phyloP scores from a whole-genome alignment of 345 rosid species.

The Triadica sebifera region DNA sequence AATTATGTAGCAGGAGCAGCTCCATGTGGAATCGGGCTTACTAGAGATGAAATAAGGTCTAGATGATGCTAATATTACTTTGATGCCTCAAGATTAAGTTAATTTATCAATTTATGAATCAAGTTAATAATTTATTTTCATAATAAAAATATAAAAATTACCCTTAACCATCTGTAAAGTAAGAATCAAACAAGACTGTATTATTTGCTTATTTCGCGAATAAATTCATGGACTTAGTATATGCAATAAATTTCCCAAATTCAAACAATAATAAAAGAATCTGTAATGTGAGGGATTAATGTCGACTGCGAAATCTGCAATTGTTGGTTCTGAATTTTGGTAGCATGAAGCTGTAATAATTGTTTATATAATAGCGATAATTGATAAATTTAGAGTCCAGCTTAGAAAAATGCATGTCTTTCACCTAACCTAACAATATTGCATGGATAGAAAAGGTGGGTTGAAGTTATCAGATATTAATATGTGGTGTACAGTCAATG shows the following conservation, averaged over 20 bases:
- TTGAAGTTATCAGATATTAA: not conserved
- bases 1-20: not conserved
- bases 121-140: no score
- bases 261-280: not conserved
- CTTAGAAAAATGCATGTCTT: not conserved
- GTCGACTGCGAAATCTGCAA: not conserved
- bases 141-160: no score
- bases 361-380: not conserved
- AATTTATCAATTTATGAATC: not conserved
- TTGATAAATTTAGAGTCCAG: no score
- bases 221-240: no score
- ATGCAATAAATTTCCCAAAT: no score
- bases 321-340: not conserved
- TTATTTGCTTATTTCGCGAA: no score
- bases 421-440: not conserved
- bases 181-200: no score
- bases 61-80: not conserved
- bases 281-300: not conserved
- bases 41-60: not conserved
- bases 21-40: not conserved
- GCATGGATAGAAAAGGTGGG: not conserved
- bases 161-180: no score
- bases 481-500: not conserved
- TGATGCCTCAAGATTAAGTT: not conserved
- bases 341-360: not conserved